A percentile compares a stretch with the other conserved stretches of the same genome.
phyloP scores from a whole-genome alignment of 2,329 filamentous ascomycete species.

The Talaromyces pinophilus region DNA sequence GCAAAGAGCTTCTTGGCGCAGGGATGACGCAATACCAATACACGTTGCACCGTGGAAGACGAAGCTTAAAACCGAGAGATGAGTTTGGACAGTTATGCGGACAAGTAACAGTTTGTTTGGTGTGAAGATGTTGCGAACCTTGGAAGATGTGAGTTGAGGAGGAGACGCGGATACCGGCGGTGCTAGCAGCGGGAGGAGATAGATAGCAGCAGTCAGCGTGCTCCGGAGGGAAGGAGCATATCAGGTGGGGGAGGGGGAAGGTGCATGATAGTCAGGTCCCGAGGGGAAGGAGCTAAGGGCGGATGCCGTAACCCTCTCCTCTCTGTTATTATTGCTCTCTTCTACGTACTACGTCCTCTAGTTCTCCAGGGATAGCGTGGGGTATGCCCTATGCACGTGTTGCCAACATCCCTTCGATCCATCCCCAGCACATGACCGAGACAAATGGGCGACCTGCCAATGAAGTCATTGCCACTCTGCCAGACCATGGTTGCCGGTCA shows the following conservation, averaged over 20 bases:
- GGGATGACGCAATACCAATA: slow-evolving; percentile 7
- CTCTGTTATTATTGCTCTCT: background rate
- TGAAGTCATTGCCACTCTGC: background rate
- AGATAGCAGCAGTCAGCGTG: background rate
- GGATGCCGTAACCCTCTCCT: slow-evolving; percentile 3
- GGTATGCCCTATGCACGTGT: slow-evolving; percentile 2
- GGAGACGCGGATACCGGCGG: slow-evolving; percentile 10
- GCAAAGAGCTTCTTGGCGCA: slow-evolving; percentile 3
- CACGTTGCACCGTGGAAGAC: slow-evolving; percentile 1
- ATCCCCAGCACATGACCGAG: background rate
- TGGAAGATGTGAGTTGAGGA: background rate
- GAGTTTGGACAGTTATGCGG: background rate
- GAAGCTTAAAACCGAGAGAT: background rate
- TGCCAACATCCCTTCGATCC: background rate
- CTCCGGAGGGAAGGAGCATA: background rate
- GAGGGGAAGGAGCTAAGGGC: slow-evolving; percentile 11
- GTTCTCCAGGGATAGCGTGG: background rate
- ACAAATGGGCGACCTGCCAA: background rate
- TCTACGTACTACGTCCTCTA: background rate
- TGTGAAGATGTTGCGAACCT: background rate
- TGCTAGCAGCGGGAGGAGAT: background rate
- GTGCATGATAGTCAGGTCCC: slow-evolving; percentile 18
- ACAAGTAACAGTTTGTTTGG: slow-evolving; percentile 9
- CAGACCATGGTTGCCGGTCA: background rate
- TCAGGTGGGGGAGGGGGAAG: slow-evolving; percentile 20